Evolutionary conservation across 495 filamentous ascomycete species (phyloP), one percentile per base, ranked within the genome.

Genomic region (Staphylotrichum tortipilum): DNA sequence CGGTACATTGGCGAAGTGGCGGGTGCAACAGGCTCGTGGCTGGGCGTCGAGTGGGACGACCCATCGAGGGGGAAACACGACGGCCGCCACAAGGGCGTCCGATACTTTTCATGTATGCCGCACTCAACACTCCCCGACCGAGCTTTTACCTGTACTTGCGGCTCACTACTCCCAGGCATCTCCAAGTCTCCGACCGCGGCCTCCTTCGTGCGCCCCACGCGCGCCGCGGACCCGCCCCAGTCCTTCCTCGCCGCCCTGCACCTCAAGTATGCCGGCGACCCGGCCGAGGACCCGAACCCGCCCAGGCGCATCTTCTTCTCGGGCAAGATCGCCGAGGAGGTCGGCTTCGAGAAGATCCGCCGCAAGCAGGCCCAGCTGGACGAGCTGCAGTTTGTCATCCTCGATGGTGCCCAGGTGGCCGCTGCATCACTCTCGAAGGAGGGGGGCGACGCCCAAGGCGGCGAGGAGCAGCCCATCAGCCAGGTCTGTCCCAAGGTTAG

Each of bases 11-110:
- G 92, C 40, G 61, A 70, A 31, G 81, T 98, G 15, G 73, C 78
- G 44, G 85, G 84, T 31, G 92, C 88, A 17, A 70, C 77, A 18
- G 88, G 88, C 26, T 74, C 77, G 58, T 97, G 92, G 94, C 72
- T 98, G 17, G 92, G 92, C 22, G 88, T 97, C 17, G 92, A 98
- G 74, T 98, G 94, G 94, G 92, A 97, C 67, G 85, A 95, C 58
- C 71, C 80, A 46, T 71, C 69, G 34, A 73, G 88, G 59, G 94
- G 92, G 26, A 97, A 95, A 70, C 89, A 98, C 69, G 78, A 88
- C 51, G 92, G 94, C 9, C 79, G 82, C 48, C 80, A 91, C 69
- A 79, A 79, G 21, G 89, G 85, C 41, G 71, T 78, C 54, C 79
- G 76, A 48, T 96, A 97, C 62, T 97, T 97, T 58, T 73, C 76